Evolutionary conservation across 2,329 filamentous ascomycete species (phyloP), one percentile per base, ranked within the genome.

Genomic region (Microsporum audouinii): DNA sequence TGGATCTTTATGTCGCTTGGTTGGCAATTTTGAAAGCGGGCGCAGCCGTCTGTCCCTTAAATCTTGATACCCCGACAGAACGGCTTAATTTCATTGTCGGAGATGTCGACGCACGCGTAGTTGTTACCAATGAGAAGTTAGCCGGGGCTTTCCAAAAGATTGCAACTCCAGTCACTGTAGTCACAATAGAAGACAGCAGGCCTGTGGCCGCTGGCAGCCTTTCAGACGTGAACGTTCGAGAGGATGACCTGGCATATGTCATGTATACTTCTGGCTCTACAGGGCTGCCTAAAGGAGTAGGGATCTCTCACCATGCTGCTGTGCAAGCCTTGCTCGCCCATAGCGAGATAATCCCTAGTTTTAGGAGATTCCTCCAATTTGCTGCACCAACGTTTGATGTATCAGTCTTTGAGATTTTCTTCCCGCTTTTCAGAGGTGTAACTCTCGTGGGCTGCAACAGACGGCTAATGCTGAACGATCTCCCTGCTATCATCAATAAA

Each of bases 251-350:
- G 29, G 90, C 91, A 29, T 96, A 96, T 76, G 83, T 96, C 62
- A 91, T 96, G 84, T 96, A 95, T 71, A 96, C 91, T 0, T 95
- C 89, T 53, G 91, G 91, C 2, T 95, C 89, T 3, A 96, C 91
- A 0, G 91, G 91, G 10, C 84, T 85, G 3, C 91, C 91, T 0
- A 96, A 96, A 76, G 91, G 91, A 0, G 91, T 96, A 29, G 82
- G 83, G 1, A 79, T 96, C 34, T 90, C 89, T 34, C 91, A 96
- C 74, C 76, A 79, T 33, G 88, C 91, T 14, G 90, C 82, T 5
- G 88, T 88, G 0, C 91, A 96, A 71, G 89, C 88, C 61, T 75
- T 96, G 5, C 79, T 95, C 49, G 89, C 89, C 1, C 91, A 96
- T 69, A 81, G 95, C 68, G 79, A 77, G 55, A 84, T 91, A 67